phyloP scores from a whole-genome alignment of 192 early-diverging fungal species.

The Coemansia guatemalensis region DNA sequence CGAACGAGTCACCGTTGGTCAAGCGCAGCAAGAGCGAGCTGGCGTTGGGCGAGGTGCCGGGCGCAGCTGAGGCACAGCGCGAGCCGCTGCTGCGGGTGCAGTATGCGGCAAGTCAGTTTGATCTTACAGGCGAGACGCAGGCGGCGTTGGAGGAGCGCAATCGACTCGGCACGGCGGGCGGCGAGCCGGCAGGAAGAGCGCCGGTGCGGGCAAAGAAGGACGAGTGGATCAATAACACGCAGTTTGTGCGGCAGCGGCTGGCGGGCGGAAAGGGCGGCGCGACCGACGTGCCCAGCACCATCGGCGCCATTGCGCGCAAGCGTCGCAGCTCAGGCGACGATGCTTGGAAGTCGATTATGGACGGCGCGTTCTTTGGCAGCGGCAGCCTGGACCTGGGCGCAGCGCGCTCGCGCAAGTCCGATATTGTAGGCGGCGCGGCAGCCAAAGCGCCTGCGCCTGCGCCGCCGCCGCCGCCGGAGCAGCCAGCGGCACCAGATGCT shows the following conservation, averaged over 20 bases:
- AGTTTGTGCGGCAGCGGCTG: constrained; percentile 41
- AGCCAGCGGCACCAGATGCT: neutral
- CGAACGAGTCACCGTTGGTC: neutral
- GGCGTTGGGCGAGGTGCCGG: constrained; percentile 1
- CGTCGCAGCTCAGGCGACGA: constrained; percentile 30
- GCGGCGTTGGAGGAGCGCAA: constrained; percentile 27
- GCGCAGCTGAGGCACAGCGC: neutral
- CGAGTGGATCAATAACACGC: constrained; percentile 49
- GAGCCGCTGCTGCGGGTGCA: constrained; percentile 6
- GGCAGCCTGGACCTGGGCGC: neutral
- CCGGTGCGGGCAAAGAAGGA: constrained; percentile 26
- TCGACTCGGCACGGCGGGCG: constrained; percentile 4
- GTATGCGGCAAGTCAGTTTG: constrained; percentile 3
- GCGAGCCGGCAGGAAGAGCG: neutral
- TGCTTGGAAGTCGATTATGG: constrained; percentile 7
- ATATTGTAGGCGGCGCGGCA: no score
- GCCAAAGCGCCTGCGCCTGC: no score
- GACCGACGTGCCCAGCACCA: neutral
- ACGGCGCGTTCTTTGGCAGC: constrained; percentile 9
- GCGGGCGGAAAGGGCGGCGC: constrained; percentile 17
- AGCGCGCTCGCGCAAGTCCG: constrained; percentile 6
- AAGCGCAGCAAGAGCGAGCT: constrained; percentile 32
- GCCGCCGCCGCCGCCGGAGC: no score
- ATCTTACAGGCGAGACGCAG: constrained; percentile 23
- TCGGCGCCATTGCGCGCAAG: constrained; percentile 12